Percentiles rank a stretch among this genome's conserved stretches.
These are phyloP conservation scores for Candida patagonica DNA, from an alignment of 805 yeast genomes.

Conservation along the genomic window DNA sequence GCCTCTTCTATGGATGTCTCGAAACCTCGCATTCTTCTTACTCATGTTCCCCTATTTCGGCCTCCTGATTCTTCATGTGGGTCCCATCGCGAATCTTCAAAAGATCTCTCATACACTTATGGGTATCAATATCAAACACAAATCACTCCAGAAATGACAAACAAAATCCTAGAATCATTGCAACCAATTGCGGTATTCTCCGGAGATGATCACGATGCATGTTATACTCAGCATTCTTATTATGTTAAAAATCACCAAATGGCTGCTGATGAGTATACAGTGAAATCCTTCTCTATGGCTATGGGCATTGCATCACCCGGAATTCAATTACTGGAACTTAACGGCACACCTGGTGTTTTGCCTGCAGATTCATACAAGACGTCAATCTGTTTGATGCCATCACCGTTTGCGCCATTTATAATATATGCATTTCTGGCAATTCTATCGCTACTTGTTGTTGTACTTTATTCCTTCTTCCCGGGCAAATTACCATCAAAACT, in stretches of 20 bases:
- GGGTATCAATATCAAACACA: conserved; percentile 91
- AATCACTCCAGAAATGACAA: conserved; percentile 51
- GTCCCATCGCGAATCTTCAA: conserved; percentile 57
- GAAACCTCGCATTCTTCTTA: conserved; percentile 57
- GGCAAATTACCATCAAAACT: conserved; percentile 5
- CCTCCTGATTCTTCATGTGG: conserved; percentile 61
- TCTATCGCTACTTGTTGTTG: conserved; percentile 3
- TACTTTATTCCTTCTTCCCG: conserved; percentile 7
- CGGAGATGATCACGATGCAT: conserved; percentile 97
- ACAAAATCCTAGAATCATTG: conserved; percentile 46
- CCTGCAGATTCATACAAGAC: conserved; percentile 16
- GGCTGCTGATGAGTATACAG: conserved; percentile 65
- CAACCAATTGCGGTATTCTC: conserved; percentile 66
- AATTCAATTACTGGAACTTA: conserved; percentile 65
- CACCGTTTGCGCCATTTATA: conserved; percentile 25
- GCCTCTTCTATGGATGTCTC: conserved; percentile 22
- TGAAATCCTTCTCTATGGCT: conserved; percentile 86
- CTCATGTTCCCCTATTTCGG: conserved; percentile 85
- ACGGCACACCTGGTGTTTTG: conserved; percentile 6
- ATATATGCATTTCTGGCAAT: conserved; percentile 19
- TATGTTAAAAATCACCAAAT: conserved; percentile 9
- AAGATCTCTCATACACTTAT: conserved; percentile 53
- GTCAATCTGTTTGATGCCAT: conserved; percentile 24
- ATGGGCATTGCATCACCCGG: conserved; percentile 86
- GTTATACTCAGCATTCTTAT: conserved; percentile 57